Base-by-base conservation (phyloP, 306 rosid genomes). In the Acmispon strigosus region DNA sequence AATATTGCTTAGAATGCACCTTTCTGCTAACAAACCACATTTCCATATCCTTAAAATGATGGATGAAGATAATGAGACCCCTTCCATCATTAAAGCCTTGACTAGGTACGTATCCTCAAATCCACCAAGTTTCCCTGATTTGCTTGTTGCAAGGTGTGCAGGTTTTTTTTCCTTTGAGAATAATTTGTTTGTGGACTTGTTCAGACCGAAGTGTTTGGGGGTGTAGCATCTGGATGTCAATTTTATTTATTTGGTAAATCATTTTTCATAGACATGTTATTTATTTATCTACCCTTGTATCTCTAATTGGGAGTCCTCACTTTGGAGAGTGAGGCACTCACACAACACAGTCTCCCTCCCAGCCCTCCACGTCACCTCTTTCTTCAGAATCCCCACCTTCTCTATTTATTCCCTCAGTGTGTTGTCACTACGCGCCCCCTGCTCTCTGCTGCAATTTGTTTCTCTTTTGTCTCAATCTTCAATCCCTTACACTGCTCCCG, bases 1-100 rank as follows among this genome's bases (percentile, higher is more conserved):
- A 69, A 69, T 73, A 43, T 72, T 87, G 79, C 89, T 86, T 16
- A 81, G 91, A 78, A 80, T 87, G 81, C 83, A 69, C 69, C 57
- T 74, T 74, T 75, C 70, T 71, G 78, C 85, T 34, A 65, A 68
- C 68, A 82, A 74, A 70, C 62, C 87, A 10, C 84, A 78, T 50
- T 47, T 27, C 51, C 86, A 67, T 54, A 19, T 89, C 78, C 78
- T 89, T 44, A n/a, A n/a, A n/a, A n/a, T n/a, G n/a, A n/a, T n/a
- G n/a, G n/a, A n/a, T n/a, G n/a, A n/a, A n/a, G n/a, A 87, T 78
- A 70, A 75, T 49, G 92, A 87, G 76, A 70, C 82, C 12, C 66
- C 10, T 87, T 72, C 79, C 75, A 80, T 85, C 69, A 60, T 87
- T 47, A 58, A 53, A 48, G 82, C 81, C 50, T 76, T 82, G 48